Evolutionary conservation across 345 rosid genomes (phyloP), one percentile per base, ranked within the genome.

Genomic region (Chamaenerion angustifolium): DNA sequence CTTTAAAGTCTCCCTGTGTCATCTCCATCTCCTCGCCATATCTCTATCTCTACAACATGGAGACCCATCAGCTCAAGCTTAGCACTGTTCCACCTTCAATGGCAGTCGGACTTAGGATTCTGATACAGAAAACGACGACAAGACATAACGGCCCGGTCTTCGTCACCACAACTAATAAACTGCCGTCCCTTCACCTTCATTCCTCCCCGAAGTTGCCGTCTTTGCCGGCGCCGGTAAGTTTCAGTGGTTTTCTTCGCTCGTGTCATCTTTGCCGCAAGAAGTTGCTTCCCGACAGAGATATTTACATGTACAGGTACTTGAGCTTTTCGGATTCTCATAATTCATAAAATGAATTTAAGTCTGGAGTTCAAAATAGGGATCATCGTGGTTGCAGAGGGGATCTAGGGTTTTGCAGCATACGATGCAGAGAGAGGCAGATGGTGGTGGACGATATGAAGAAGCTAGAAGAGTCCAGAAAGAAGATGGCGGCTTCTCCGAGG

Each of bases 271-370:
- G 97, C 65, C 46, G 23, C 61, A 73, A 75, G 62, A 71, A 66
- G 4, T 57, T 85, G 37, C 67, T 52, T 41, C 76, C 59, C 0
- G 70, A 75, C 68, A 73, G 80, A 66, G 95, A 85, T 47, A 65
- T 88, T 27, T 88, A 76, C 78, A 88, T 85, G 93, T 88, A 84
- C 71, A 82, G 82, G 96, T 83, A 64, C 47, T 8, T 12, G 25
- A 21, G 25, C 25, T 21, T 21, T 21, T 21, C 25, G 0, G 0
- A 1, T 21, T 21, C 25, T 2, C 25, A 21, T 21, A 4, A 21
- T 21, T 2, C 2, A 21, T 21, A 4, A 21, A 21, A 21, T 21
- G 25, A 21, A 4, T 21, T 31, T 4, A 31, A 31, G 37, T 8
- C 1, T 31, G 37, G 37, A 31, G 4, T 21, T 21, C 25, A 21